Evolutionary conservation across 345 rosid genomes (phyloP), one percentile per base, ranked within the genome.

Genomic region (Linum trigynum): DNA sequence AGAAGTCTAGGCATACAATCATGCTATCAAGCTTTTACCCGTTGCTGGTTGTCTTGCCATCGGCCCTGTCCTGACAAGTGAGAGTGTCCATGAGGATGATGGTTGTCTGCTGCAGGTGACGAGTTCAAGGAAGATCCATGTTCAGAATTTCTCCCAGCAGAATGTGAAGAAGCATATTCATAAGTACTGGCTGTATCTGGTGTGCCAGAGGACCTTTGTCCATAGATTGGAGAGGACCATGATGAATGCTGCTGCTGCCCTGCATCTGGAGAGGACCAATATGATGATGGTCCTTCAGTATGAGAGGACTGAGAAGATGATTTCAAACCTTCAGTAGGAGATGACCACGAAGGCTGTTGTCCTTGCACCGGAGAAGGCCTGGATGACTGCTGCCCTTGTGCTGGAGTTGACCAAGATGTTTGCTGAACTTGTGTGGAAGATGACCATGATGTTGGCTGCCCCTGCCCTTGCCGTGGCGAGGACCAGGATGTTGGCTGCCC

Each of bases 41-140:
- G 59, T 40, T 39, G 66, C 11, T 53, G 59, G 66, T 41, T 39
- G 59, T 62, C 66, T 53, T 68, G 66, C 71, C 65, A 62, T 15
- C 55, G 61, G 14, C 70, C 64, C 62, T 80, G 74, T 68, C 68
- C 66, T 17, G 66, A 50, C 41, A 64, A n/a, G 17, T 58, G 76
- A 16, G 39, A 39, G 35, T 65, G 64, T 39, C 62, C 69, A 17
- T 0, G 32, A 12, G 10, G 15, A 23, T 59, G 62, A 36, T 23
- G 62, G 38, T 38, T 38, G 39, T 10, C 38, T 12, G 39, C 39
- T 59, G 39, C 37, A 59, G 5, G 39, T 23, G 40, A 59, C 14
- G 15, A 8, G 14, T 5, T 48, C 9, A 15, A 48, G 53, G 53
- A 48, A 59, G 38, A 14, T 23, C 17, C 35, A 7, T 57, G 36